Percentiles rank a stretch among this genome's conserved stretches.
Conservation (phyloP, 768 basidiomycete species). For the Leccinum truebloodii region DNA sequence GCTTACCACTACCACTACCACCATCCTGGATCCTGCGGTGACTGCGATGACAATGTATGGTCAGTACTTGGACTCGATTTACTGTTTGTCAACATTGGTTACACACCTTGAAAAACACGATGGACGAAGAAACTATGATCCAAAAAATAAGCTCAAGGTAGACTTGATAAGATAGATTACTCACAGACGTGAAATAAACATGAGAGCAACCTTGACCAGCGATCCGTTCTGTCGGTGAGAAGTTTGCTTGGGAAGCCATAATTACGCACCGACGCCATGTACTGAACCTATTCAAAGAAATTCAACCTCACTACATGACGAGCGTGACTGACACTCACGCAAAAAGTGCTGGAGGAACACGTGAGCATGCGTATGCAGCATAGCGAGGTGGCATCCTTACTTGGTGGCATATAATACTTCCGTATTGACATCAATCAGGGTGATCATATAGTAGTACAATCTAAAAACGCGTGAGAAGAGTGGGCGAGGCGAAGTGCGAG, state of each 20-base stretch:
- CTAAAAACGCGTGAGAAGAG: conserved; percentile 19
- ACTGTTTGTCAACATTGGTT: neutral
- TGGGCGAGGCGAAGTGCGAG: neutral
- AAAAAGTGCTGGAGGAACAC: conserved; percentile 25
- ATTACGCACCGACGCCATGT: conserved; percentile 25
- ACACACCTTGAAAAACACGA: conserved; percentile 29
- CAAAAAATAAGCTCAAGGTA: conserved; percentile 1
- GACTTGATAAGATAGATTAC: neutral
- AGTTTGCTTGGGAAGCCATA: neutral
- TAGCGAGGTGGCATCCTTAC: conserved; percentile 14
- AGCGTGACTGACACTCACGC: conserved; percentile 24
- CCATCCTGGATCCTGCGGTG: conserved; percentile 16
- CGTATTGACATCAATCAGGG: conserved; percentile 24
- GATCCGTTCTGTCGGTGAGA: neutral
- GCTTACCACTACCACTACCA: conserved; percentile 24
- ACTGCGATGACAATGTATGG: conserved; percentile 9
- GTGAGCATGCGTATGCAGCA: conserved; percentile 1
- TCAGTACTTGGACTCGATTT: neutral
- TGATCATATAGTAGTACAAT: conserved; percentile 32
- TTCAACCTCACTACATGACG: neutral
- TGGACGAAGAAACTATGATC: conserved; percentile 24
- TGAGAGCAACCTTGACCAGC: conserved; percentile 24
- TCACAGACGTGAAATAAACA: conserved; percentile 30
- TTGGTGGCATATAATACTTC: conserved; percentile 27
- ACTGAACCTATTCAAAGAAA: conserved; percentile 24